Base-by-base conservation (phyloP, 371 early-diverging fungal genomes). In the Mucor lusitanicus region DNA sequence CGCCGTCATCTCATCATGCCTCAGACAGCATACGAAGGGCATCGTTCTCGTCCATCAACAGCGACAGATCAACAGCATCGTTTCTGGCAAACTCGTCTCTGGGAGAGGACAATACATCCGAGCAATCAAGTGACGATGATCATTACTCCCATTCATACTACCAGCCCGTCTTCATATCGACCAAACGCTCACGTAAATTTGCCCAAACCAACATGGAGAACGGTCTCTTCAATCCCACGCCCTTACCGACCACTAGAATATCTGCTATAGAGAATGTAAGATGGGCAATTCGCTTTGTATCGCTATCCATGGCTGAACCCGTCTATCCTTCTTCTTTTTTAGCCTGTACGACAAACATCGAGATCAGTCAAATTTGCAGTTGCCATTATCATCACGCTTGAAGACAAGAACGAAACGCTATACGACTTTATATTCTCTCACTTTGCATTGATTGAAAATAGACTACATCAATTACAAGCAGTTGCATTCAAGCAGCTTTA, bases 201-300 rank as follows among this genome's bases (percentile, higher is more conserved):
- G 85, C 86, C 59, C 86, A 86, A 60, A 89, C 90, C 2, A 87
- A 84, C 61, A 83, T 89, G 81, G 90, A 89, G 63, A 85, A 87
- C 59, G 87, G 87, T 5, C 68, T 72, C 0, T 89, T 89, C 65
- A 83, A 81, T 53, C 88, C 88, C n/a, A 87, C 86, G 33, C 88
- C 88, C 9, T 65, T 88, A 27, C 88, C 90, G 15, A 83, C 68
- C 15, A 53, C 75, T 21, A 69, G 72, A 21, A 32, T 65, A 40
- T 62, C 61, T 30, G 59, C 46, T 21, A 48, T 37, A 57, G 67
- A 67, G 59, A 59, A 44, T 54, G 71, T 73, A 64, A 39, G 30
- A 67, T 63, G 13, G 27, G 27, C 21, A 23, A 17, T 25, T 50
- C 30, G 33, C 33, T 33, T 8, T 33, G 9, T 58, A 1, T 50